Percentiles rank a stretch among this genome's conserved stretches.
Conservation (phyloP, 2,329 filamentous ascomycete genomes). For the Graphium sp. region DNA sequence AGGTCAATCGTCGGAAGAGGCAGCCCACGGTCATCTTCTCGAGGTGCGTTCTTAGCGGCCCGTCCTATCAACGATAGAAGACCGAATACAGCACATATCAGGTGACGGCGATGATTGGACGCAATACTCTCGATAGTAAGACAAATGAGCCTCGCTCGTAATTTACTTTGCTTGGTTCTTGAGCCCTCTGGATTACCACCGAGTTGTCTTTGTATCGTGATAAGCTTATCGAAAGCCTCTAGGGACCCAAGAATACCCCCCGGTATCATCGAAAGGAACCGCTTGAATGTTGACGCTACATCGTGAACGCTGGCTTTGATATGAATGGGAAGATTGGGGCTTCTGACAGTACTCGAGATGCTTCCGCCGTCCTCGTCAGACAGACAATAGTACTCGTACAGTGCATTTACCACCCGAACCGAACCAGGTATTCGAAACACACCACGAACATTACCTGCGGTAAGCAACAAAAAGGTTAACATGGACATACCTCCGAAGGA, state of each 20-base stretch:
- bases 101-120: slow-evolving; percentile 41
- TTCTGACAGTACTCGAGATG: slow-evolving; percentile 40
- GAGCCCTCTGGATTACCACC: slow-evolving; percentile 31
- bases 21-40: slow-evolving; percentile 31
- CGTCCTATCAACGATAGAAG: slow-evolving; percentile 44
- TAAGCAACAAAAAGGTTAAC: not conserved
- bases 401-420: slow-evolving; percentile 30
- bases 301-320: slow-evolving; percentile 45
- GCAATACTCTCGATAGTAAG: slow-evolving; percentile 42
- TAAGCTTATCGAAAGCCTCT: slow-evolving; percentile 41
- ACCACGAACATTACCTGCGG: slow-evolving; percentile 29
- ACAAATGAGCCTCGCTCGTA: slow-evolving; percentile 48
- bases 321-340: slow-evolving; percentile 40
- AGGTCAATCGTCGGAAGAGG: slow-evolving; percentile 37
- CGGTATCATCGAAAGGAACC: slow-evolving; percentile 42
- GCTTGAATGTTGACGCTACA: slow-evolving; percentile 51
- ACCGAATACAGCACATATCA: slow-evolving; percentile 52
- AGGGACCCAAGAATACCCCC: slow-evolving; percentile 50
- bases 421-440: slow-evolving; percentile 50
- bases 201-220: slow-evolving; percentile 41
- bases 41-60: slow-evolving; percentile 32
- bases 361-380: slow-evolving; percentile 26
- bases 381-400: slow-evolving; percentile 47
- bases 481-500: too few species aligned
- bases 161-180: slow-evolving; percentile 33